These are phyloP conservation scores for Fraxinus greggii DNA, from an alignment of 305 asterid species.

Conservation along the genomic window DNA sequence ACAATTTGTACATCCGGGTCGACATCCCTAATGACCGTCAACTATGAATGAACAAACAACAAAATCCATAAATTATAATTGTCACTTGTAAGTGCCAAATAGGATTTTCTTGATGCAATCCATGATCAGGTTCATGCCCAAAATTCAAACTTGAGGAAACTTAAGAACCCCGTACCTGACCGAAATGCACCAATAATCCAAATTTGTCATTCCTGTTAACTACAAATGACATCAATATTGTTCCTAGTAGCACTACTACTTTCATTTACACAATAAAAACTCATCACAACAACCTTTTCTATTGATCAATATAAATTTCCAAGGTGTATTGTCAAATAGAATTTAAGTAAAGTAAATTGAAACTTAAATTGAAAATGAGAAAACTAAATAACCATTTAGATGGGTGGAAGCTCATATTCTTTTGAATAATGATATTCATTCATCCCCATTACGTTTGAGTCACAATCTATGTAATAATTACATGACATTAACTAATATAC, in stretches of 20 bases:
- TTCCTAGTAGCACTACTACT: not conserved
- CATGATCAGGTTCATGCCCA: not conserved
- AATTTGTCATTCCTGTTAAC: not conserved
- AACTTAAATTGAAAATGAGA: not conserved
- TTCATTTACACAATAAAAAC: not conserved
- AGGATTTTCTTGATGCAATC: not conserved
- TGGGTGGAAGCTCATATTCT: slow-evolving; percentile 61
- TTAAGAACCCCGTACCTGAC: not conserved
- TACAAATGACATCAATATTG: not conserved
- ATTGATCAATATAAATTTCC: not conserved
- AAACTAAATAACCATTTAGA: not conserved
- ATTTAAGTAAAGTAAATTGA: not conserved
- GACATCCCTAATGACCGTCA: no score
- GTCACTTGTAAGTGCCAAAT: not conserved
- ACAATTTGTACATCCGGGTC: no score
- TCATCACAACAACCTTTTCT: not conserved
- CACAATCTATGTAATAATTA: no score
- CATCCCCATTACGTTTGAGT: no score
- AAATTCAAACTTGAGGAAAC: not conserved
- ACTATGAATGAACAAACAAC: no score
- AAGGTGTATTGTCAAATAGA: not conserved
- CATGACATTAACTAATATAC: no score
- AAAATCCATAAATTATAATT: not conserved
- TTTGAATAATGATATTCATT: no score
- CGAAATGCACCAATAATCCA: not conserved